Evolutionary conservation across 345 rosid genomes (phyloP).

Genomic region (Eutrema heterophyllum): DNA sequence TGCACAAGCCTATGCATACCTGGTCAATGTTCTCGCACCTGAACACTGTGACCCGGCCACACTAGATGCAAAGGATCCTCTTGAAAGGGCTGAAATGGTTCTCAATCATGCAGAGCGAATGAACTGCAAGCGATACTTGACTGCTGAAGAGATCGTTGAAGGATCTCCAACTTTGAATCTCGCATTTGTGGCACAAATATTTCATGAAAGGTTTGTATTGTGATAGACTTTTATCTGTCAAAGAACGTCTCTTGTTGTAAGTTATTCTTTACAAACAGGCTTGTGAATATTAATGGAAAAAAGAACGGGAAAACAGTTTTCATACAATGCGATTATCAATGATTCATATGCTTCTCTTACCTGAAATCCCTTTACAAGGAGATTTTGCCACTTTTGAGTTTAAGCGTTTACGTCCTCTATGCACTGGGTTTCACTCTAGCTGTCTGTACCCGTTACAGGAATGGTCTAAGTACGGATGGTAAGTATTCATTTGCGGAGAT

Average conservation of each 20-base stretch:
- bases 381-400: not conserved
- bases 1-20: constrained; percentile 80
- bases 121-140: constrained; percentile 79
- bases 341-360: not conserved
- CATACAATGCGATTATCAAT: not conserved
- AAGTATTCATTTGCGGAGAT: constrained; percentile 79
- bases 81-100: constrained; percentile 68
- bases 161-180: constrained; percentile 84
- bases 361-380: not conserved
- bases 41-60: constrained; percentile 79
- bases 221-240: not conserved
- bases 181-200: constrained; percentile 86
- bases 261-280: not conserved
- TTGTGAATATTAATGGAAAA: not conserved
- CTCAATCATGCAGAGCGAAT: constrained; percentile 82
- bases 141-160: constrained; percentile 74
- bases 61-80: constrained; percentile 58
- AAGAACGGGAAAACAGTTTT: not conserved
- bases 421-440: not conserved
- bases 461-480: constrained; percentile 70
- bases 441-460: constrained; percentile 47
- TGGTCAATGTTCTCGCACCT: constrained; percentile 88
- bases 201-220: constrained; percentile 66
- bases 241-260: not conserved
- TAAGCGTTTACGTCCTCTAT: not conserved